Evolutionary conservation across 345 rosid genomes (phyloP).

Genomic region (Sisymbrium irio): DNA sequence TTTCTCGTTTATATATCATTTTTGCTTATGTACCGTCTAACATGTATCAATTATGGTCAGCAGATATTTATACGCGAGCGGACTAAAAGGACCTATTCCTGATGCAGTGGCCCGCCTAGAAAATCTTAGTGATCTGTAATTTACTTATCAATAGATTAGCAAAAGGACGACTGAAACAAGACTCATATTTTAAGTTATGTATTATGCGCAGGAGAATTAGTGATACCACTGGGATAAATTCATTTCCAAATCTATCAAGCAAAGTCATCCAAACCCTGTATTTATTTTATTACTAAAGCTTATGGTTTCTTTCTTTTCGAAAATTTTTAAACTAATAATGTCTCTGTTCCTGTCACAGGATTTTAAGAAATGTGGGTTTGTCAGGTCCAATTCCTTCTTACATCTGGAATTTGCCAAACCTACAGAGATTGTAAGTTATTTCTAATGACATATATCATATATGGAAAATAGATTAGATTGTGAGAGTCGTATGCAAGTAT

Average conservation of each 20-base stretch:
- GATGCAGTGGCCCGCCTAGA: slow-evolving; percentile 31
- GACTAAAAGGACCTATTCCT: slow-evolving; percentile 51
- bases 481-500: not conserved
- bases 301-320: not conserved
- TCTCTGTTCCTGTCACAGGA: not conserved
- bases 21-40: not conserved
- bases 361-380: slow-evolving; percentile 24
- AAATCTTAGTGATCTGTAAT: slow-evolving; percentile 37
- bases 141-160: not conserved
- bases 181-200: not conserved
- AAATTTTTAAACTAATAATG: not conserved
- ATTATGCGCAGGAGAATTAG: slow-evolving; percentile 46
- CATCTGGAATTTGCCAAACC: not conserved
- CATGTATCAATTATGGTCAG: not conserved
- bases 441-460: not conserved
- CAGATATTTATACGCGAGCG: slow-evolving; percentile 46
- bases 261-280: slow-evolving; percentile 13
- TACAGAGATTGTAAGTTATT: slow-evolving; percentile 4
- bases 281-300: not conserved
- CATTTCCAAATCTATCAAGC: slow-evolving; percentile 44
- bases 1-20: not conserved
- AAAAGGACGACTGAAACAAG: not conserved
- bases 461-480: not conserved
- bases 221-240: slow-evolving; percentile 33
- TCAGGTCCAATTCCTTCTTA: slow-evolving; percentile 22